These are phyloP conservation scores for Bipolaris cookei DNA, from an alignment of 2,329 filamentous ascomycete species.

Conservation along the genomic window DNA sequence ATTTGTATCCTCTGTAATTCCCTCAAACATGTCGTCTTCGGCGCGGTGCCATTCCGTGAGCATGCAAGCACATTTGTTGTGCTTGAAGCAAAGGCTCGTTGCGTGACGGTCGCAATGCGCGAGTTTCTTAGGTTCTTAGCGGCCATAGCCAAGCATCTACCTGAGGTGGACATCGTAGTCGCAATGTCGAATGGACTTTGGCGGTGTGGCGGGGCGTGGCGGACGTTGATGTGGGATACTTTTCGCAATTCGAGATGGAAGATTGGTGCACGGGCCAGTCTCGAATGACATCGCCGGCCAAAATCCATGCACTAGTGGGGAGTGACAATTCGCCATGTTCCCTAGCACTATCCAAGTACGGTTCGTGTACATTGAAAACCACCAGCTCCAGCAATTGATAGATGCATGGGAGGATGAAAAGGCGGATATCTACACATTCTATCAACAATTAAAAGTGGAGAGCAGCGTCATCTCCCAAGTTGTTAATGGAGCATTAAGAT, in stretches of 20 bases:
- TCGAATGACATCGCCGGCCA: slow-evolving; percentile 13
- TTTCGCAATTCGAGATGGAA: slow-evolving; percentile 21
- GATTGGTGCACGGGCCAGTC: slow-evolving; percentile 15
- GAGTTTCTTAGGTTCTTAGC: slow-evolving; percentile 20
- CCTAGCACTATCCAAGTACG: not conserved
- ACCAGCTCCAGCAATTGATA: too few relatives aligned
- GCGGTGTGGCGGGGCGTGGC: slow-evolving; percentile 12
- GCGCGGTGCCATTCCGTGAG: slow-evolving; percentile 16
- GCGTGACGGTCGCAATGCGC: slow-evolving; percentile 24
- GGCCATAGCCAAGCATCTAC: slow-evolving; percentile 33
- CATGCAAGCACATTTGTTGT: slow-evolving; percentile 20
- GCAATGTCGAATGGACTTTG: slow-evolving; percentile 1
- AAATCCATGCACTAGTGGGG: not conserved
- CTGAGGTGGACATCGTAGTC: slow-evolving; percentile 37
- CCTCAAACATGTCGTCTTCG: slow-evolving; percentile 22
- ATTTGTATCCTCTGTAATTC: slow-evolving; percentile 13
- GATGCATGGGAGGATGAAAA: too few relatives aligned
- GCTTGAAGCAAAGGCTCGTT: slow-evolving; percentile 36
- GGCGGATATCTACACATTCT: too few relatives aligned
- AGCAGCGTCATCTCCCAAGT: too few relatives aligned
- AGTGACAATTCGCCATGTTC: not conserved
- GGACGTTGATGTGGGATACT: slow-evolving; percentile 14
- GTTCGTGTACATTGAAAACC: not conserved
- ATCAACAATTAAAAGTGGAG: too few relatives aligned
- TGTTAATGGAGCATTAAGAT: too few relatives aligned